Conservation (phyloP, 192 early-diverging fungal genomes). For the Rhizophagus sp. region DNA sequence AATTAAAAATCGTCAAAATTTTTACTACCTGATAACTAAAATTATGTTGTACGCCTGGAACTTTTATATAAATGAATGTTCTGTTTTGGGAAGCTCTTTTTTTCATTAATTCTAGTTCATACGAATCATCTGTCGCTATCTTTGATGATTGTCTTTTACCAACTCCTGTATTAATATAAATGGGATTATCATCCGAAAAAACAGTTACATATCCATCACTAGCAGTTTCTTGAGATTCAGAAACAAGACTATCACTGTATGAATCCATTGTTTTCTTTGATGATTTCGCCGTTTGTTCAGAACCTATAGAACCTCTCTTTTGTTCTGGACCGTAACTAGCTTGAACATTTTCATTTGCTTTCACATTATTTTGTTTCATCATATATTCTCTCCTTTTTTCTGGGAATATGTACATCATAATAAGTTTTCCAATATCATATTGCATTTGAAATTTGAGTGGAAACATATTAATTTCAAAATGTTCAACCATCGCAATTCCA, state of each 20-base stretch:
- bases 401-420: conserved; percentile 85
- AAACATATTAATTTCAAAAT: conserved; percentile 85
- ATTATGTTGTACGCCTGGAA: conserved; percentile 79
- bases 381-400: conserved; percentile 38
- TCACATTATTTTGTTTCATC: background rate
- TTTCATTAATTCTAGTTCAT: conserved; percentile 84
- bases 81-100: conserved; percentile 78
- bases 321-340: background rate
- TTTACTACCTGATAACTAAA: conserved; percentile 74
- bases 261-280: background rate
- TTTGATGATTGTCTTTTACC: background rate
- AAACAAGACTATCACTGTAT: background rate
- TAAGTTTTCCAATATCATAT: conserved; percentile 79
- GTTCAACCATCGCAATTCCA: conserved; percentile 88
- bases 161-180: background rate
- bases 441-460: conserved; percentile 84
- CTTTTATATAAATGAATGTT: conserved; percentile 89
- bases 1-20: background rate
- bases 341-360: background rate
- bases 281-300: background rate
- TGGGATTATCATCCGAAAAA: conserved; percentile 6
- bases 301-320: background rate
- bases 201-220: background rate
- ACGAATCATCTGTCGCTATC: background rate
- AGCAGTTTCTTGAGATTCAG: background rate